Evolutionary conservation across 805 yeast species (phyloP), one percentile per base, ranked within the genome.

Genomic region (Saturnispora ahearnii): DNA sequence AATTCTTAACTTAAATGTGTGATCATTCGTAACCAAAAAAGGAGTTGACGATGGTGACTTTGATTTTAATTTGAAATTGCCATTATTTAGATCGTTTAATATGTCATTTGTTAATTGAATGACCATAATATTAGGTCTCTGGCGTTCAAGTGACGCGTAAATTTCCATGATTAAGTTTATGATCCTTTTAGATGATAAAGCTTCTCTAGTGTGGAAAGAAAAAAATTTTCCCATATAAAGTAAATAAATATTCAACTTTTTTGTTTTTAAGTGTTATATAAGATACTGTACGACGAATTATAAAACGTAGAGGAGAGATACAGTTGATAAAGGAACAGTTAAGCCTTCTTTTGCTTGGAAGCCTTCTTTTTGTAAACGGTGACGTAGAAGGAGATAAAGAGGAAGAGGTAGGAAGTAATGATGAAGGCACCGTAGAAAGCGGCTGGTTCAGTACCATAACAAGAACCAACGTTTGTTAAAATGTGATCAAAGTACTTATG

Each of bases 381-480:
- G 66, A 89, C 82, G 81, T 91, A 91, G 78, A 91, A 91, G 48
- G 89, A 83, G 65, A 91, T 88, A 76, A 91, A 91, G 62, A 91
- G 74, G 59, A 91, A 77, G 72, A 91, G 74, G 73, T 91, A 91
- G 49, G 93, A 82, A 51, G 95, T 82, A 69, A 91, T 76, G 62
- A 91, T 86, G 67, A 82, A 73, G 69, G 88, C 88, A 45, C 99
- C 99, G 63, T 81, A 85, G 48, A 83, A 81, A 49, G 98, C 99
- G 55, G 99, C 98, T 59, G 79, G 78, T 71, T 87, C 95, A 52
- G 89, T 83, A 56, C 99, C 99, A 62, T 85, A 78, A 71, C 99
- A 91, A 61, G 84, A 80, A 56, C 96, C 91, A 66, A 64, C 65
- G 70, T 86, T 79, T 52, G 96, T 96, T 64, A 90, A 68, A 54